These are phyloP conservation scores for Geranomyces michiganensis DNA, from an alignment of 192 early-diverging fungal genomes.

Conservation along the genomic window DNA sequence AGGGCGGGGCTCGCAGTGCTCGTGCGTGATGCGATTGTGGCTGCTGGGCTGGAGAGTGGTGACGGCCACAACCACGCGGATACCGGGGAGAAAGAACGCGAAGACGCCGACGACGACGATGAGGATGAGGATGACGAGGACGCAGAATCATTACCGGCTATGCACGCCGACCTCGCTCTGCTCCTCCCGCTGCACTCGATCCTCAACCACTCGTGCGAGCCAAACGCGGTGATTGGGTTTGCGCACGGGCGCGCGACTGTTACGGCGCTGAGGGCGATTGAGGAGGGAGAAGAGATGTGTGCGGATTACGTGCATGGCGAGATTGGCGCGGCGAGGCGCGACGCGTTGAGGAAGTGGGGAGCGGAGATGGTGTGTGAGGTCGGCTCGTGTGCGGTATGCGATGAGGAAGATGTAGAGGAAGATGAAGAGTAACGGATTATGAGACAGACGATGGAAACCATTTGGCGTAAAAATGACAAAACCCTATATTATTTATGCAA, in stretches of 20 bases:
- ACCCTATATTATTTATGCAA: no score
- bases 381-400: background rate
- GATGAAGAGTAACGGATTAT: no score
- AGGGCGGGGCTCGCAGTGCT: background rate
- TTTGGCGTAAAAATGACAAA: background rate
- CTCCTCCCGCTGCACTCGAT: slow-evolving; percentile 33
- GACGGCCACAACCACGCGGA: background rate
- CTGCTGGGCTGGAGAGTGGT: background rate
- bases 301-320: slow-evolving; percentile 37
- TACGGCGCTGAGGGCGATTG: slow-evolving; percentile 25
- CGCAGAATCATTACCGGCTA: slow-evolving; percentile 6
- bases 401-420: background rate
- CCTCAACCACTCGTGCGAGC: slow-evolving; percentile 41
- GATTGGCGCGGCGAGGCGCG: background rate
- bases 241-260: slow-evolving; percentile 18
- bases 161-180: slow-evolving; percentile 26
- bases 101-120: slow-evolving; percentile 3
- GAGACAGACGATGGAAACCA: no score
- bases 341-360: background rate
- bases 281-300: slow-evolving; percentile 34
- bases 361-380: background rate
- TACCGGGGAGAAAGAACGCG: no score
- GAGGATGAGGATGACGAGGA: slow-evolving; percentile 2
- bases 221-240: slow-evolving; percentile 37
- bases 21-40: background rate